These are phyloP conservation scores for Trypanosoma congolense DNA, from an alignment of 208 protist genomes.

Conservation along the genomic window DNA sequence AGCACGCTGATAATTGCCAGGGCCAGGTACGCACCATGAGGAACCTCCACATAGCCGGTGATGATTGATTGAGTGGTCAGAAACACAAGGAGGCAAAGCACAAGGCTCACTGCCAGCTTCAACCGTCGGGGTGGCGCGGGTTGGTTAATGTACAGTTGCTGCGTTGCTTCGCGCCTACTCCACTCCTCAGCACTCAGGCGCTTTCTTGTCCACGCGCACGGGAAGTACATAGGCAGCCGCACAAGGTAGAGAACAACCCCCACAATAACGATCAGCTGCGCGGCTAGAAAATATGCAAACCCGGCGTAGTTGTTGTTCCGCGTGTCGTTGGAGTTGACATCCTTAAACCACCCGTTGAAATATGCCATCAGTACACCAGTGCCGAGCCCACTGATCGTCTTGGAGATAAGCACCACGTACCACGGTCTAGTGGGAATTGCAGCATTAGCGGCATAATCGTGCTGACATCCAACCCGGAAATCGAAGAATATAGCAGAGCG, in stretches of 20 bases:
- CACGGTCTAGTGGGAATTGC: slow-evolving; percentile 68
- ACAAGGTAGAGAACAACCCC: slow-evolving; percentile 40
- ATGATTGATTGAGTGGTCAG: slow-evolving; percentile 45
- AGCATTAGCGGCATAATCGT: slow-evolving; percentile 71
- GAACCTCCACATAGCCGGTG: slow-evolving; percentile 33
- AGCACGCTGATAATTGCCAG: slow-evolving; percentile 34
- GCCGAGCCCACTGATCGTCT: slow-evolving; percentile 77
- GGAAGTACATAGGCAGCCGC: slow-evolving; percentile 50
- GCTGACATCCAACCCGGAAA: slow-evolving; percentile 48
- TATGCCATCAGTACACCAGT: slow-evolving; percentile 66
- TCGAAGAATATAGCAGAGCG: slow-evolving; percentile 56
- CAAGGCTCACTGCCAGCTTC: slow-evolving; percentile 32
- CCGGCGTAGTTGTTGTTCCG: slow-evolving; percentile 18
- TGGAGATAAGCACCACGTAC: slow-evolving; percentile 69
- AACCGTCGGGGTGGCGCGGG: slow-evolving; percentile 40
- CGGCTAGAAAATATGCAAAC: slow-evolving; percentile 49
- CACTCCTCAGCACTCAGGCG: slow-evolving; percentile 33
- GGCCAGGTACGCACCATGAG: slow-evolving; percentile 22
- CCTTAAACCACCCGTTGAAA: slow-evolving; percentile 57
- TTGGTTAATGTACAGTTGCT: slow-evolving; percentile 55
- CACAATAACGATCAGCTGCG: slow-evolving; percentile 19
- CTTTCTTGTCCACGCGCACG: slow-evolving; percentile 31
- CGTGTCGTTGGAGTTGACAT: slow-evolving; percentile 17
- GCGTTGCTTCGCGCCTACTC: slow-evolving; percentile 36
- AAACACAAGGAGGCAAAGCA: slow-evolving; percentile 31